phyloP scores from a whole-genome alignment of 2,329 filamentous ascomycete genomes.

The Lecanicillium sp. region DNA sequence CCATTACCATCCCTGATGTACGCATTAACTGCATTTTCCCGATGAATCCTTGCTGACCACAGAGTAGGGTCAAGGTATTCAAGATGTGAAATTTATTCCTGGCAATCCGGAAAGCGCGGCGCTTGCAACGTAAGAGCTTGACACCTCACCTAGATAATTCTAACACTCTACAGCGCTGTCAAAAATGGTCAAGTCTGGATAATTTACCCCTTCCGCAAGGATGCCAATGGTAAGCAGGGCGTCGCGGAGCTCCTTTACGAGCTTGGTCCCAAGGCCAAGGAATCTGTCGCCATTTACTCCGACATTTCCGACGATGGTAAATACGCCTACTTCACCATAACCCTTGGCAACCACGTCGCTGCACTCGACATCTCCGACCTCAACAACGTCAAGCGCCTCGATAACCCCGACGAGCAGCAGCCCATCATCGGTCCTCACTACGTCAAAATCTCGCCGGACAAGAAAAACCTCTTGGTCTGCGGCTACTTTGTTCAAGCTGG shows the following conservation, averaged over 20 bases:
- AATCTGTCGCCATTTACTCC: slow-evolving; percentile 54
- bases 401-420: slow-evolving; percentile 52
- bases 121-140: slow-evolving; percentile 42
- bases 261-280: slow-evolving; percentile 49
- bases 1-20: slow-evolving; percentile 53
- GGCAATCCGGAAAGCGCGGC: slow-evolving; percentile 52
- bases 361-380: slow-evolving; percentile 57
- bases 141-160: too few species aligned
- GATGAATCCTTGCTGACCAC: background rate
- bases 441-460: slow-evolving; percentile 57
- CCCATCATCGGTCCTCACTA: slow-evolving; percentile 58
- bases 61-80: slow-evolving; percentile 48
- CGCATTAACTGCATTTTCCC: slow-evolving; percentile 17
- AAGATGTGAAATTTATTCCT: slow-evolving; percentile 61
- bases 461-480: slow-evolving; percentile 58
- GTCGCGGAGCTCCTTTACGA: slow-evolving; percentile 53
- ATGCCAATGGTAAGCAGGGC: slow-evolving; percentile 50
- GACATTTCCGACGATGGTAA: slow-evolving; percentile 54
- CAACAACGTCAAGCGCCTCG: slow-evolving; percentile 53
- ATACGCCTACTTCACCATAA: slow-evolving; percentile 54
- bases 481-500: slow-evolving; percentile 61
- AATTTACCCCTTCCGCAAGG: slow-evolving; percentile 55
- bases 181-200: slow-evolving; percentile 57
- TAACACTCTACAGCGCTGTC: slow-evolving; percentile 36
- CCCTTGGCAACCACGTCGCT: slow-evolving; percentile 55